Conservation (phyloP, 768 basidiomycete species). For the Leccinum olivaceopallidum region DNA sequence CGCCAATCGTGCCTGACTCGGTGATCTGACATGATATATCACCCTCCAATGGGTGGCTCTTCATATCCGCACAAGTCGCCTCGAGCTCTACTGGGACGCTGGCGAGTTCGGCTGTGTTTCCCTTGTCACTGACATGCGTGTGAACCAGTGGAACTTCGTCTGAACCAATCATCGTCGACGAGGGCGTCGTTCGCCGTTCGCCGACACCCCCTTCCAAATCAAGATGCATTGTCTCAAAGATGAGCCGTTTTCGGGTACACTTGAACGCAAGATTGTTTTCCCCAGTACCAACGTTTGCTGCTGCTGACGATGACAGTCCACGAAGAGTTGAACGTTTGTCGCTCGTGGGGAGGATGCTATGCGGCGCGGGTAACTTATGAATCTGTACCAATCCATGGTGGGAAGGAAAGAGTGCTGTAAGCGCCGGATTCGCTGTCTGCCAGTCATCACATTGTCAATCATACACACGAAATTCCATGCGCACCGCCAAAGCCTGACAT, state of each 20-base stretch:
- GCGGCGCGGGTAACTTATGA: conserved; percentile 71
- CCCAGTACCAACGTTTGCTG: conserved; percentile 61
- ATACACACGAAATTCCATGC: conserved; percentile 23
- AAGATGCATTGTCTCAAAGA: conserved; percentile 91
- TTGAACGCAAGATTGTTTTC: conserved; percentile 98
- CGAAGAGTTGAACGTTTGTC: conserved; percentile 83
- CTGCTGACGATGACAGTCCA: conserved; percentile 63
- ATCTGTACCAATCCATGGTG: conserved; percentile 87
- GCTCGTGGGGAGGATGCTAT: conserved; percentile 74
- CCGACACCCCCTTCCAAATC: conserved; percentile 84
- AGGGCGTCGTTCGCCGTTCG: conserved; percentile 67
- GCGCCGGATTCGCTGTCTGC: conserved; percentile 68
- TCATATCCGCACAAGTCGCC: conserved; percentile 12
- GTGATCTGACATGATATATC: conserved; percentile 11
- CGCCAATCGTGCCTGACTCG: conserved; percentile 5
- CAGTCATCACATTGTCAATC: conserved; percentile 9
- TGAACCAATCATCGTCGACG: conserved; percentile 25
- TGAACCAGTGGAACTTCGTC: conserved; percentile 20
- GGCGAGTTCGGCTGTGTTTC: conserved; percentile 30
- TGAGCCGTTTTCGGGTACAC: conserved; percentile 81
- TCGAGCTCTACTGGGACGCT: conserved; percentile 49
- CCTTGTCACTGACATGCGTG: conserved; percentile 17
- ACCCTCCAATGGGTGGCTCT: conserved; percentile 5
- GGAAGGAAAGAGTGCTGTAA: conserved; percentile 72
- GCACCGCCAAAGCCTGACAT: conserved; percentile 79